Conservation (phyloP, 139 green algal species). For the Tetraselmis chui region DNA sequence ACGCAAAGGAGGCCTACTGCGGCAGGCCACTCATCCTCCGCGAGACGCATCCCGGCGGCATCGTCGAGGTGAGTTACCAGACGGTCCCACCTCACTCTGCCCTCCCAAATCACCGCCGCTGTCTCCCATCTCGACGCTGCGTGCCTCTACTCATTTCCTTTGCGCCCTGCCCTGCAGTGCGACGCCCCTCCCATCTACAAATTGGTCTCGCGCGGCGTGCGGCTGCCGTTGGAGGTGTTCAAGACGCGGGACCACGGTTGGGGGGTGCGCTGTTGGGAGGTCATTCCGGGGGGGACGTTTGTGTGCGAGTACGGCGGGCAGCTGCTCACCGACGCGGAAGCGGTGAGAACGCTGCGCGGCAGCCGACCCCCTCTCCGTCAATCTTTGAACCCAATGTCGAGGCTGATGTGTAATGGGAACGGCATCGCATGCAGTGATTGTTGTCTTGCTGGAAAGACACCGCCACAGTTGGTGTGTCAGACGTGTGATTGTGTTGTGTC, state of each 20-base stretch:
- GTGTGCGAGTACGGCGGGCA: constrained; percentile 47
- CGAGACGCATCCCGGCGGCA: constrained; percentile 27
- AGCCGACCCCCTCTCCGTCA: neutral
- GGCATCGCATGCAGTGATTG: neutral
- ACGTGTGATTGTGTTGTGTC: neutral
- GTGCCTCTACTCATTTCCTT: neutral
- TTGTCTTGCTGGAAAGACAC: neutral
- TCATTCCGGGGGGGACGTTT: constrained; percentile 39
- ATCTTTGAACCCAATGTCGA: too few species aligned
- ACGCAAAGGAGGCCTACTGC: constrained; percentile 7
- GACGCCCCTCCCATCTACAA: neutral
- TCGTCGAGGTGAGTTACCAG: constrained; percentile 12
- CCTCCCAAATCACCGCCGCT: neutral
- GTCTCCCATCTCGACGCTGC: neutral
- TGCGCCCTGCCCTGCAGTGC: constrained; percentile 13
- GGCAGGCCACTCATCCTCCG: neutral
- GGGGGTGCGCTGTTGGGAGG: constrained; percentile 47
- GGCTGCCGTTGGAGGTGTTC: constrained; percentile 59
- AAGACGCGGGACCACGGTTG: constrained; percentile 43
- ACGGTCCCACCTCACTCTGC: neutral
- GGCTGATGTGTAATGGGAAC: too few species aligned
- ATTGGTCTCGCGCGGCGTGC: constrained; percentile 21
- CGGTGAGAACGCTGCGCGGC: constrained; percentile 13
- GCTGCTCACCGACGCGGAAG: constrained; percentile 41
- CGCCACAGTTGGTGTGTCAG: neutral